Percentiles rank a stretch among this genome's conserved stretches.
Evolutionary conservation across 2,329 filamentous ascomycete species (phyloP).

Genomic region (Aspergillus brunneoviolaceus): DNA sequence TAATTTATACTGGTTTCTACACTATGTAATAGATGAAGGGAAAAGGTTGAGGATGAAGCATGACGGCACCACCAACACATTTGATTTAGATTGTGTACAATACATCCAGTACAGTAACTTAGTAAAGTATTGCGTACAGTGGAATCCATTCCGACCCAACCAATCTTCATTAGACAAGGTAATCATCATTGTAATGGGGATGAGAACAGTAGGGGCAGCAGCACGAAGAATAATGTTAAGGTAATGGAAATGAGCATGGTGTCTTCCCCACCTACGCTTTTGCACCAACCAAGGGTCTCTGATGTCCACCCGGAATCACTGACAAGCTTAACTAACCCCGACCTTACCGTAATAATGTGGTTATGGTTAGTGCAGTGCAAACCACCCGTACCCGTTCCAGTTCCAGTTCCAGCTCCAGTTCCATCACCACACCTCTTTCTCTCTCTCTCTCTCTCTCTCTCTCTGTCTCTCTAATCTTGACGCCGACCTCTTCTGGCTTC

Average conservation of each 20-base stretch:
- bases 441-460: neutral
- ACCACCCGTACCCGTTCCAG: neutral
- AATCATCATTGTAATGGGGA: neutral
- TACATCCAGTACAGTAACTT: neutral
- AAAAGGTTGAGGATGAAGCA: neutral
- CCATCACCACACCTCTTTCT: neutral
- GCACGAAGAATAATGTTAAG: neutral
- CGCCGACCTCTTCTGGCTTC: neutral
- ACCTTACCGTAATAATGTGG: neutral
- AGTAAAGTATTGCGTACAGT: neutral
- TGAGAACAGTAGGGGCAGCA: neutral
- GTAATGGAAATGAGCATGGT: neutral
- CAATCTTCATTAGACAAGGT: neutral
- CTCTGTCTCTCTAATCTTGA: neutral
- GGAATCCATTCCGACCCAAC: neutral
- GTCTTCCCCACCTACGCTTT: constrained; percentile 2
- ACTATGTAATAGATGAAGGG: neutral
- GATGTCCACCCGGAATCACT: constrained; percentile 2
- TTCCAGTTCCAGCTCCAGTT: neutral
- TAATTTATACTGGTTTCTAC: too few species aligned
- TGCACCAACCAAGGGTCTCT: neutral
- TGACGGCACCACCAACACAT: neutral
- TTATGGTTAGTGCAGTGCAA: neutral
- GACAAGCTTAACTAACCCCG: constrained; percentile 4
- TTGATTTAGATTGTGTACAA: too few species aligned